Evolutionary conservation across 2,329 filamentous ascomycete genomes (phyloP), one percentile per base, ranked within the genome.

Genomic region (Byssothecium circinans): DNA sequence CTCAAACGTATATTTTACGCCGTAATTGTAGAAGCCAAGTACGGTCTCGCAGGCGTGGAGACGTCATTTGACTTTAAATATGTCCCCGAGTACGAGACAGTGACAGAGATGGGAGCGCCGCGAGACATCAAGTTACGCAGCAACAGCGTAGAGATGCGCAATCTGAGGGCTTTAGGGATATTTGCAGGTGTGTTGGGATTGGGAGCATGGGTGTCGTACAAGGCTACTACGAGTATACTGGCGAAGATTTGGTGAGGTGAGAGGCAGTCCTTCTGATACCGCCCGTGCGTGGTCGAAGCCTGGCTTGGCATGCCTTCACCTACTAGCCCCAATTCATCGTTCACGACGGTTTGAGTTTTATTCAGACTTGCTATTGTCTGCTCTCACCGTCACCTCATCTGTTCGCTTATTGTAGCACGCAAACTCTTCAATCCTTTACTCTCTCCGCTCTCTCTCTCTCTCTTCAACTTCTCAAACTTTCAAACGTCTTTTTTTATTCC

Each of bases 51-150:
- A 10, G 76, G 85, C 0, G 74, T 79, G 38, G 78, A 84, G 58
- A 82, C 80, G 1, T 75, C 73, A 8, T 91, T 90, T 61, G 81
- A 86, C 17, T 87, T 91, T 70, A 86, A 89, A 62, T 87, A 87
- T 61, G 74, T 87, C 8, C 86, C 86, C 0, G 72, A 80, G 54
- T 77, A 78, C 41, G 64, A 71, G 41, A 79, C 77, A 8, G 68
- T 76, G 11, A 81, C 78, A 3, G 72, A 75, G 38, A 67, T 78
- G 67, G 75, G 74, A 1, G 68, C 75, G 50, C 65, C 68, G 39
- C 63, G 69, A 34, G 70, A 73, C 53, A 68, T 71, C 23, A 69
- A 71, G 59, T 45, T 70, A 11, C 59, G 61, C 30, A 63, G 61
- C 29, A 70, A 67, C 4, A 59, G 54, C 37, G 67, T 78, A 12